Base-by-base conservation (phyloP, 106 monocot genomes). In the Platanthera guangdongensis region DNA sequence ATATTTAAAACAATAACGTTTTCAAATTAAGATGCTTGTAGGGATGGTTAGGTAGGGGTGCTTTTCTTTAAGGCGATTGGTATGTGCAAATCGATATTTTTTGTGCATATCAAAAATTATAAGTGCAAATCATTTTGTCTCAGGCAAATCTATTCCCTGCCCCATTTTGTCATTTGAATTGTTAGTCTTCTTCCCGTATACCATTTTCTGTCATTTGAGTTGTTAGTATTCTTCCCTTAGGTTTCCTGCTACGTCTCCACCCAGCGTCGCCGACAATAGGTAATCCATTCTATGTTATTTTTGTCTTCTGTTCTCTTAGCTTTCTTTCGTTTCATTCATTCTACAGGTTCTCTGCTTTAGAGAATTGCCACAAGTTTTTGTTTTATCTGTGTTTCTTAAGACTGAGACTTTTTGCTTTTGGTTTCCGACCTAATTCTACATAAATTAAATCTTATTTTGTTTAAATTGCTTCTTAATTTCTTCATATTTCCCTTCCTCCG, bases 401-500 rank as follows among this genome's bases (percentile, higher is more conserved):
- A 39, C 39, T 3, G 3, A 39, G 3, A 39, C 15, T 30, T 5
- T 7, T 18, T 11, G 6, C 32, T 12, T 51, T 16, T 7, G 46
- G n/a, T 3, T 6, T 50, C 18, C 25, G 28, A 65, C 62, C 50
- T 8, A 47, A 60, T 12, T 65, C 65, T 51, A 19, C 1, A 0
- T 51, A 9, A 46, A 50, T 65, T 51, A 25, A 18, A 10, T 0
- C 12, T 30, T 16, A 7, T 4, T 51, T 71, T 13, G 2, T 13
- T 21, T 3, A 10, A 72, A 72, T 3, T 4, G 22, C 16, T 72
- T 4, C 3, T 60, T 60, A 50, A 51, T 72, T 22, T 72, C n/a
- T 72, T 51, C 6, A 0, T 68, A 30, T 10, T 30, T 18, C 3
- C 74, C 78, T 75, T 84, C 92, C 88, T 82, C 92, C 90, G 88